Evolutionary conservation across 495 filamentous ascomycete species (phyloP).

Genomic region (Penicillium mononematosum): DNA sequence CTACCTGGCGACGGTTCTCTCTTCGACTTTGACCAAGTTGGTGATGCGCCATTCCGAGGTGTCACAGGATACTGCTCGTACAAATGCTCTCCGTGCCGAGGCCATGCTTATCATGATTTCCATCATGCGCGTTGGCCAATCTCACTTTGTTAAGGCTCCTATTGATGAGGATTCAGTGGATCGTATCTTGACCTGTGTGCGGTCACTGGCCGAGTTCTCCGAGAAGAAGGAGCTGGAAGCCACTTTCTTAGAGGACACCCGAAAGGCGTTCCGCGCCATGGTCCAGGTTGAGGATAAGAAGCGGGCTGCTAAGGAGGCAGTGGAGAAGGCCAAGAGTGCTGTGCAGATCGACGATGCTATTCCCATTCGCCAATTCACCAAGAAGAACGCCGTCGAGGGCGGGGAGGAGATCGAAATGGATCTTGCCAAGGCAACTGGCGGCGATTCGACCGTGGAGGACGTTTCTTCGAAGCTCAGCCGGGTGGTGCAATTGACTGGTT

Average conservation of each 20-base stretch:
- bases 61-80: constrained; percentile 79
- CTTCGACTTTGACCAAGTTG: constrained; percentile 92
- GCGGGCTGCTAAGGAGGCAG: constrained; percentile 82
- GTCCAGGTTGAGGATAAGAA: constrained; percentile 98
- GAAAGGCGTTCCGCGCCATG: constrained; percentile 97
- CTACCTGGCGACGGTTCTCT: constrained; percentile 92
- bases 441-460: constrained; percentile 80
- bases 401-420: constrained; percentile 84
- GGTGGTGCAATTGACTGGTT: constrained; percentile 96
- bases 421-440: constrained; percentile 90
- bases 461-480: constrained; percentile 90
- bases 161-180: constrained; percentile 99
- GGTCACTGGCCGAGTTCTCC: constrained; percentile 87
- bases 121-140: constrained; percentile 95
- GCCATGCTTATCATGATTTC: constrained; percentile 99
- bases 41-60: constrained; percentile 98
- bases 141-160: constrained; percentile 92
- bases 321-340: constrained; percentile 89
- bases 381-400: constrained; percentile 84
- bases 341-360: constrained; percentile 95
- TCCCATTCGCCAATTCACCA: constrained; percentile 85
- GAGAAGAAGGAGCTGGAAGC: constrained; percentile 85
- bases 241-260: constrained; percentile 93
- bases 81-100: constrained; percentile 91
- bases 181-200: constrained; percentile 94